These are phyloP conservation scores for Pyrenochaeta sp. DNA, from an alignment of 2,329 filamentous ascomycete genomes.

Conservation along the genomic window DNA sequence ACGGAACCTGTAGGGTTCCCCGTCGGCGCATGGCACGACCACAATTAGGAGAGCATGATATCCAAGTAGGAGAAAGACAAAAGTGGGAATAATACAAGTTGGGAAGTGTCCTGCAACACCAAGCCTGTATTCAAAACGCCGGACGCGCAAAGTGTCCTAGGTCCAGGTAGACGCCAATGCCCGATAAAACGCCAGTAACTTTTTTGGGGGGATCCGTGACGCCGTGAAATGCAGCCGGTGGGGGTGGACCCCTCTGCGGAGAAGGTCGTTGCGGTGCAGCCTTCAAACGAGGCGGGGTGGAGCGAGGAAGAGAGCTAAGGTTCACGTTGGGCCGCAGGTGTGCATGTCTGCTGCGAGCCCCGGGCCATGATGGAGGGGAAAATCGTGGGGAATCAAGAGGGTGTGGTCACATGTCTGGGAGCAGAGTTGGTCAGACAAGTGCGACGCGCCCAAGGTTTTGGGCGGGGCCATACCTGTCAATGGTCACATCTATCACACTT, in stretches of 20 bases:
- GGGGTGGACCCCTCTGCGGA: slow-evolving; percentile 25
- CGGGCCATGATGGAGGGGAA: slow-evolving; percentile 36
- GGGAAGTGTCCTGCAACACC: slow-evolving; percentile 46
- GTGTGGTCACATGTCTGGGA: slow-evolving; percentile 37
- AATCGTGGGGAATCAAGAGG: slow-evolving; percentile 44
- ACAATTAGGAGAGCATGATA: slow-evolving; percentile 29
- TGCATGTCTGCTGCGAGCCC: slow-evolving; percentile 38
- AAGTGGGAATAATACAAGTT: slow-evolving; percentile 38
- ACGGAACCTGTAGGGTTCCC: slow-evolving; percentile 16
- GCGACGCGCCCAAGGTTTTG: slow-evolving; percentile 20
- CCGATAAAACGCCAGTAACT: slow-evolving; percentile 50
- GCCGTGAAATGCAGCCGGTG: slow-evolving; percentile 52
- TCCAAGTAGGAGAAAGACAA: slow-evolving; percentile 28
- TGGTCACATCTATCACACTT: slow-evolving; percentile 58
- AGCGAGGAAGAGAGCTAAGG: slow-evolving; percentile 29
- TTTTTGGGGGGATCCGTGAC: slow-evolving; percentile 44
- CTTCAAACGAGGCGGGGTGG: slow-evolving; percentile 27
- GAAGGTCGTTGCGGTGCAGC: slow-evolving; percentile 24
- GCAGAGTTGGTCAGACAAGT: slow-evolving; percentile 38
- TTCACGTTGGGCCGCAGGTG: slow-evolving; percentile 35
- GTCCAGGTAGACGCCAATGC: slow-evolving; percentile 41
- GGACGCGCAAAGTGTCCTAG: slow-evolving; percentile 40
- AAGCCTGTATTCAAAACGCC: slow-evolving; percentile 50
- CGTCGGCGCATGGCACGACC: slow-evolving; percentile 25
- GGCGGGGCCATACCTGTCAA: slow-evolving; percentile 47